Base-by-base conservation (phyloP, 176 grass and related monocot species). In the Bonia amplexicaulis region DNA sequence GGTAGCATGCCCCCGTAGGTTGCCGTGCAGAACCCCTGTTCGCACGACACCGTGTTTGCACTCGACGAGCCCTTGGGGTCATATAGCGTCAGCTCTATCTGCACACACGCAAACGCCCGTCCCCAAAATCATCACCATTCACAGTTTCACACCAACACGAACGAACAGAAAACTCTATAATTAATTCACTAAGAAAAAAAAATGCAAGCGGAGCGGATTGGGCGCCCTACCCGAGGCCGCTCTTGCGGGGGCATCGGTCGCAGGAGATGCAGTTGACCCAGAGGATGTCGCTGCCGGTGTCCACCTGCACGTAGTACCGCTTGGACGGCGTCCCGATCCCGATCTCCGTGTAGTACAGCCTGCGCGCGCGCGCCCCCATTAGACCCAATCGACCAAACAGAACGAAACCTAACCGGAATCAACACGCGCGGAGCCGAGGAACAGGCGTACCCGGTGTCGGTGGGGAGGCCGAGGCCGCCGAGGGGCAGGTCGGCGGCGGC, bases 231-330 rank as follows among this genome's bases (percentile, higher is more conserved):
- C 96, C 96, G 82, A 98, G 86, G 3, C 89, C 93, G 81, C 93
- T 98, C 86, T 91, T 95, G 35, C 22, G 72, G 31, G 96, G 96
- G 73, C 93, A 98, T 14, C 69, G 78, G 16, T 73, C 81, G 80
- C 96, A 98, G 53, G 87, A 54, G 87, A 92, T 83, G 88, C 93
- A 98, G 53, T 98, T 98, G 15, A 95, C 91, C 93, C 93, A 98
- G 46, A 98, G 89, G 44, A 98, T 87, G 84, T 98, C 96, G 69
- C 93, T 98, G 72, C 96, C 96, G 8, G 96, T 98, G 69, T 98
- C 96, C 63, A 98, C 89, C 92, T 95, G 96, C 54, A 98, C 88
- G 71, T 92, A 95, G 83, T 73, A 95, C 6, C 67, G 74, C 76
- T 89, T 95, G 66, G 91, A 58, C 66, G 96, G 96, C 77, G 91